Percentiles rank a stretch among this genome's conserved stretches.
phyloP scores from a whole-genome alignment of 1,284 basidiomycete genomes.

The Moesziomyces globuligerus region DNA sequence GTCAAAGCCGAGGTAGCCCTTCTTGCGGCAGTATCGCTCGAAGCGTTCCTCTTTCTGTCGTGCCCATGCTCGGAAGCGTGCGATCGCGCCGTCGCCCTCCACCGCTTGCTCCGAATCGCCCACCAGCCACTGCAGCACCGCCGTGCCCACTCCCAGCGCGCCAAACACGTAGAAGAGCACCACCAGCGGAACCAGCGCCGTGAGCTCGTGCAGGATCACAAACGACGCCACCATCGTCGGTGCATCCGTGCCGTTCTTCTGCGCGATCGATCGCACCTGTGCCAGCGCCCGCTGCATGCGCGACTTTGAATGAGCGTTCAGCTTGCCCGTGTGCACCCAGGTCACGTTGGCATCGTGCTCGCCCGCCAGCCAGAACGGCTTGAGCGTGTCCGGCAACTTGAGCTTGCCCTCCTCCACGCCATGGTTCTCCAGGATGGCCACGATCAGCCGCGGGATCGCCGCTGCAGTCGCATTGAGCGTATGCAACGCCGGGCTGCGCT shows the following conservation, averaged over 20 bases:
- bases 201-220: slow-evolving; percentile 84
- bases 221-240: slow-evolving; percentile 83
- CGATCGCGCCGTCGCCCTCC: slow-evolving; percentile 4
- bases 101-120: slow-evolving; percentile 6
- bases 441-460: slow-evolving; percentile 62
- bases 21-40: slow-evolving; percentile 77
- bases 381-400: slow-evolving; percentile 54
- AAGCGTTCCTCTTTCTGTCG: slow-evolving; percentile 71
- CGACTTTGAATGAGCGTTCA: slow-evolving; percentile 12
- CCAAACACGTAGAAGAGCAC: slow-evolving; percentile 80
- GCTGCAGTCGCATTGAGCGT: slow-evolving; percentile 65
- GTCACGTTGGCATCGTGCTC: slow-evolving; percentile 39
- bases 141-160: slow-evolving; percentile 77
- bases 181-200: slow-evolving; percentile 81
- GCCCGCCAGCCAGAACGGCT: slow-evolving; percentile 57
- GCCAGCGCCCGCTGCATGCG: slow-evolving; percentile 29
- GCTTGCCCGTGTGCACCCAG: slow-evolving; percentile 44
- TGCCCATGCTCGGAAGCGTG: slow-evolving; percentile 29
- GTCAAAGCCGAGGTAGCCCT: slow-evolving; percentile 83
- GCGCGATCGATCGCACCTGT: slow-evolving; percentile 45
- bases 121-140: slow-evolving; percentile 71
- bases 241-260: slow-evolving; percentile 73
- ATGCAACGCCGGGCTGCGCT: slow-evolving; percentile 28
- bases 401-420: slow-evolving; percentile 40
- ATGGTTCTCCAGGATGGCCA: slow-evolving; percentile 63